phyloP scores from a whole-genome alignment of 1,284 basidiomycete genomes.

The Pterulicium gracile region DNA sequence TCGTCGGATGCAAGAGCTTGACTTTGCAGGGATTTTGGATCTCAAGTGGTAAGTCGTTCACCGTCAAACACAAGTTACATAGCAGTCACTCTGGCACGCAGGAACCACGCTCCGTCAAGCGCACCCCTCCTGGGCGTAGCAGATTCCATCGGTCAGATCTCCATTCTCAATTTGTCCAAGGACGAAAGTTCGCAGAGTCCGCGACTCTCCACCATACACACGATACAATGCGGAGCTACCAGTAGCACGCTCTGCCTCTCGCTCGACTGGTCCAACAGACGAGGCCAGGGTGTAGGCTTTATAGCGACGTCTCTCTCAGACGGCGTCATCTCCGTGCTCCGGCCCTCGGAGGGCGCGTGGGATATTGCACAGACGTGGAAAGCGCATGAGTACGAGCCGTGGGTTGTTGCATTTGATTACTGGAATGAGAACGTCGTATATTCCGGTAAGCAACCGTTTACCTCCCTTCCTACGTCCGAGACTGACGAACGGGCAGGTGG shows the following conservation, averaged over 20 bases:
- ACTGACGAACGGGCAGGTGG: conserved; percentile 51
- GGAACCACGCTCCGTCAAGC: conserved; percentile 28
- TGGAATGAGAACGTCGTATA: conserved; percentile 74
- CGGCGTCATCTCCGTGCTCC: conserved; percentile 58
- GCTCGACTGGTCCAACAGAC: conserved; percentile 78
- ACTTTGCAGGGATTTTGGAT: conserved; percentile 79
- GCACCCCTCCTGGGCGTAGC: conserved; percentile 57
- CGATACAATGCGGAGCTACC: conserved; percentile 41
- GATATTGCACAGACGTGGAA: conserved; percentile 53
- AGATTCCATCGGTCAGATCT: conserved; percentile 74
- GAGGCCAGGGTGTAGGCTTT: conserved; percentile 31
- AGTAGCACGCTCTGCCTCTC: conserved; percentile 69
- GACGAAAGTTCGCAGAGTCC: background rate
- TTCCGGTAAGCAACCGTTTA: conserved; percentile 46
- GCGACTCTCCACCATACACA: background rate
- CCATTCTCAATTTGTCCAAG: conserved; percentile 42
- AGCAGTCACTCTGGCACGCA: too few relatives aligned
- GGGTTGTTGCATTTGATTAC: conserved; percentile 87
- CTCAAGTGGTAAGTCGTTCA: conserved; percentile 91
- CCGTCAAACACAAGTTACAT: too few relatives aligned
- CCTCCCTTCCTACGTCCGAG: background rate
- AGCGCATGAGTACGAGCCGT: conserved; percentile 92
- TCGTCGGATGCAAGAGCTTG: conserved; percentile 43
- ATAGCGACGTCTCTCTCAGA: conserved; percentile 75
- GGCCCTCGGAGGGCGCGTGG: conserved; percentile 32